These are phyloP conservation scores for Musa balbisiana DNA, from an alignment of 202 grass and related monocot species.

Conservation along the genomic window DNA sequence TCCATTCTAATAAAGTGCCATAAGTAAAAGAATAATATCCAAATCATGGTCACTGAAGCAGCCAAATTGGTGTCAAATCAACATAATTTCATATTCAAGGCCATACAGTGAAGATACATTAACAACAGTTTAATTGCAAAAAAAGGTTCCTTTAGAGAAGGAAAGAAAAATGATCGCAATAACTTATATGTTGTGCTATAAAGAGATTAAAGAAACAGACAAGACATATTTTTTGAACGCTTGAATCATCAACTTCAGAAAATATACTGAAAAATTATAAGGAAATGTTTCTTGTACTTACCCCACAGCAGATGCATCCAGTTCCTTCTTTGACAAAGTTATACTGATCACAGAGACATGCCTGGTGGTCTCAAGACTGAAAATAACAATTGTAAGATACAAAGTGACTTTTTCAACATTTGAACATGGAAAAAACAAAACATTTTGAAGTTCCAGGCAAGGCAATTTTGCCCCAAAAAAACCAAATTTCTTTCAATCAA, in stretches of 20 bases:
- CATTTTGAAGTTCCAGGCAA: background rate
- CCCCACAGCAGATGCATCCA: conserved; percentile 60
- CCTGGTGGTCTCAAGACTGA: conserved; percentile 90
- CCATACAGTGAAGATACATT: too few species aligned
- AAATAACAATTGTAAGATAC: background rate
- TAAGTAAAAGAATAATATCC: background rate
- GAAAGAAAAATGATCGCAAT: background rate
- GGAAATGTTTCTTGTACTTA: conserved; percentile 26
- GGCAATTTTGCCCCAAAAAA: background rate
- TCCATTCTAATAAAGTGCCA: too few species aligned
- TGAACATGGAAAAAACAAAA: background rate
- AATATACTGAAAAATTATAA: conserved; percentile 1
- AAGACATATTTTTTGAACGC: too few species aligned
- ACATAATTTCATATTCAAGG: too few species aligned
- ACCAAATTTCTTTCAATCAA: background rate
- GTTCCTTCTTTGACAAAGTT: conserved; percentile 82
- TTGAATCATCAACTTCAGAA: background rate
- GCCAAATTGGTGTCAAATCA: too few species aligned
- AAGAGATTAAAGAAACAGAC: background rate
- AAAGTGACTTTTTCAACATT: too few species aligned
- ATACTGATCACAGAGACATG: conserved; percentile 85
- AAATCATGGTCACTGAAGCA: background rate
- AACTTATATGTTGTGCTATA: background rate
- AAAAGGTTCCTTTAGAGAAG: background rate
- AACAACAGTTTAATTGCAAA: background rate